Percentiles rank a stretch among this genome's conserved stretches.
These are phyloP conservation scores for Monilinia aucupariae DNA, from an alignment of 2,329 filamentous ascomycete species.

Conservation along the genomic window DNA sequence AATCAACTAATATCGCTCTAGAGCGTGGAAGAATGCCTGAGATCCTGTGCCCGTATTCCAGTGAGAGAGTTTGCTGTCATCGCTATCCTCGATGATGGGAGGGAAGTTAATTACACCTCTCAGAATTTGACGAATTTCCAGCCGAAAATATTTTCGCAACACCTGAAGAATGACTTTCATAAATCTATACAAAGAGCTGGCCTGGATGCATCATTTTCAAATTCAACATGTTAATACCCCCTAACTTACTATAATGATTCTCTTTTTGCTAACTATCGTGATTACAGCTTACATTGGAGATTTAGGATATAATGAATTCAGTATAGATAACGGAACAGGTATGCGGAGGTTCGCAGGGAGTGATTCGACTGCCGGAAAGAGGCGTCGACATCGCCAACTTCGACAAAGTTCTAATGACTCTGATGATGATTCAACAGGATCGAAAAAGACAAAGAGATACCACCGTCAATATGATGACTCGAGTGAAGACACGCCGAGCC, in stretches of 20 bases:
- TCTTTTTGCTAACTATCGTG: conserved; percentile 4
- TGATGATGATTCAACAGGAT: conserved; percentile 23
- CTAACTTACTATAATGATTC: neutral
- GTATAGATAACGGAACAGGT: conserved; percentile 17
- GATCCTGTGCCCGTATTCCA: conserved; percentile 25
- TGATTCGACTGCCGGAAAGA: conserved; percentile 19
- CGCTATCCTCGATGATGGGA: conserved; percentile 26
- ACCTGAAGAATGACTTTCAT: conserved; percentile 21
- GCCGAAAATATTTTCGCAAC: conserved; percentile 23
- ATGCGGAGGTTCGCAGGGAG: conserved; percentile 22
- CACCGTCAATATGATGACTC: conserved; percentile 18
- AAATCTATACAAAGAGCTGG: conserved; percentile 16
- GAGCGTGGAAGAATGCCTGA: conserved; percentile 28
- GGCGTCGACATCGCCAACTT: conserved; percentile 19
- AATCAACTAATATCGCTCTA: conserved; percentile 12
- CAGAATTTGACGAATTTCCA: conserved; percentile 22
- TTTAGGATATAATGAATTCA: conserved; percentile 22
- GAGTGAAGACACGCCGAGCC: conserved; percentile 22
- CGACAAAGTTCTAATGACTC: conserved; percentile 26
- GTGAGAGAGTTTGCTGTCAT: conserved; percentile 30
- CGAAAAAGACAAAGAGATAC: conserved; percentile 26
- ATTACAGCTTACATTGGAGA: conserved; percentile 24
- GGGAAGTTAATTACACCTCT: conserved; percentile 27
- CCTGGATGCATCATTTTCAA: conserved; percentile 17
- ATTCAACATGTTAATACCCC: conserved; percentile 9